Evolutionary conservation across 208 protist species (phyloP), one percentile per base, ranked within the genome.

Genomic region (Naegleria lovaniensis): DNA sequence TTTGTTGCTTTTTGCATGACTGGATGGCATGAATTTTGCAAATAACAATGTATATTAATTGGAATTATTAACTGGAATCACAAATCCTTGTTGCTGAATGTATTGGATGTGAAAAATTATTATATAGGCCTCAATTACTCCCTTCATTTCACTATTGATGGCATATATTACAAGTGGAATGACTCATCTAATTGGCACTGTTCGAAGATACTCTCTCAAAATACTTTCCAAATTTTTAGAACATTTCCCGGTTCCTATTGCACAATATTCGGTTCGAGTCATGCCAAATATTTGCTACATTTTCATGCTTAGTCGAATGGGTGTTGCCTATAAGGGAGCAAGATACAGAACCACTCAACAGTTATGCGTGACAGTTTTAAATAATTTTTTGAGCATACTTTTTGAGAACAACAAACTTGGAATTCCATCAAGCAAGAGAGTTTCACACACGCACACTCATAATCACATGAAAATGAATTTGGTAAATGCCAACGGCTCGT

Each of bases 401-500:
- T 84, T 84, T 15, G 29, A 84, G 15, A 41, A 84, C 29, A 84
- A 84, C 76, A 84, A 84, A 84, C 76, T 84, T 84, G 33, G 38
- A 33, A 84, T 84, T 22, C 76, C 76, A 0, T 41, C 38, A 19
- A 33, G 38, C 15, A 40, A 84, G 33, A 40, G 11, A 15, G 33
- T 41, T 7, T 0, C 9, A 19, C 76, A 84, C 15, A 84, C 76
- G 0, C 76, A 84, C 33, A 33, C 29, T 38, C 38, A 84, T 33
- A 84, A 84, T 29, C 29, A 84, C 33, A 84, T 33, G 38, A 41
- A 33, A 84, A 84, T 41, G 38, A 40, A 84, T 33, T 15, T 40
- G 6, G 29, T 29, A 41, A 40, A 33, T 33, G 15, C 33, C 0
- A 40, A 84, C 39, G 16, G 25, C 5, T 29, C 33, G 11, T 29